Evolutionary conservation across 352 stramenopile genomes (phyloP).

Genomic region (Globisporangium mamillatum): DNA sequence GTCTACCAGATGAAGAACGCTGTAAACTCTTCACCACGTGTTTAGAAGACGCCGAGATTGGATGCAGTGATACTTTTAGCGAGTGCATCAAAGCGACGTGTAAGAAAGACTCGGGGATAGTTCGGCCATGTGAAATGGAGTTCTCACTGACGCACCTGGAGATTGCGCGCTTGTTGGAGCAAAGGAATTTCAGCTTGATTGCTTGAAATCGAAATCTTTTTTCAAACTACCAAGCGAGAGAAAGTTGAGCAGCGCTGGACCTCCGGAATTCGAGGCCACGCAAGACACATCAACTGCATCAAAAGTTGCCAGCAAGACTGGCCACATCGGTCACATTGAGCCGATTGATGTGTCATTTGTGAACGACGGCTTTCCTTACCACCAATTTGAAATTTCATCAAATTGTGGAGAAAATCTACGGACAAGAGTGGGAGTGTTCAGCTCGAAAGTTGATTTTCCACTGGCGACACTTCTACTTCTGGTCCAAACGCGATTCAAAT

Average conservation of each 20-base stretch:
- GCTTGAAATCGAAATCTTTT: background rate
- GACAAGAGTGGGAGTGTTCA: background rate
- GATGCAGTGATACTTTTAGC: background rate
- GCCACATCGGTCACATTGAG: background rate
- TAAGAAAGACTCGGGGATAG: background rate
- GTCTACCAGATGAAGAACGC: background rate
- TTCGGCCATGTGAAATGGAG: background rate
- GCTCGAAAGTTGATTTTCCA: background rate
- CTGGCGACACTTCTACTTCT: background rate
- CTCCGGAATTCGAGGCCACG: background rate
- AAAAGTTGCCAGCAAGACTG: background rate
- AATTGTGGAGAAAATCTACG: background rate
- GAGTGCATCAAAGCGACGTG: background rate
- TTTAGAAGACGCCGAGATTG: background rate
- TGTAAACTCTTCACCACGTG: background rate
- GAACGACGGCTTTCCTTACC: background rate
- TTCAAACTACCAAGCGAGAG: background rate
- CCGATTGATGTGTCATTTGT: background rate
- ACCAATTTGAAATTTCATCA: background rate
- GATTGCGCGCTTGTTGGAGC: background rate
- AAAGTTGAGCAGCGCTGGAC: background rate
- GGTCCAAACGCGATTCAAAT: background rate
- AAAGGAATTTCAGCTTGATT: background rate
- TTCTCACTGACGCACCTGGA: background rate
- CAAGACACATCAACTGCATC: background rate